Evolutionary conservation across 345 rosid genomes (phyloP).

Genomic region (Clausena lansium): DNA sequence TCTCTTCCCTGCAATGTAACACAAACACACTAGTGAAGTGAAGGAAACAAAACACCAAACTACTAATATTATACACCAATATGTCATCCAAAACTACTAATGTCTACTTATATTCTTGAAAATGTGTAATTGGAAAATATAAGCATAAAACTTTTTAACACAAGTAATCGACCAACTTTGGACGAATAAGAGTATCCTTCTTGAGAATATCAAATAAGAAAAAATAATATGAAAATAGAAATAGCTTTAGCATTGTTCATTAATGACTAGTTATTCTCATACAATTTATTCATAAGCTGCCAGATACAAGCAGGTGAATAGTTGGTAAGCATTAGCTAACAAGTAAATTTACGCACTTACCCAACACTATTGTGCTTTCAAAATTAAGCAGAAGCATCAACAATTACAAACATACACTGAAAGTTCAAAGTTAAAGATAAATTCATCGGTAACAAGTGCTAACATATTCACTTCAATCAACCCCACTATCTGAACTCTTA

Average conservation of each 20-base stretch:
- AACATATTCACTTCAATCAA: not conserved
- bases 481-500: not conserved
- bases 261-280: not conserved
- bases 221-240: not conserved
- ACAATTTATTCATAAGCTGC: not conserved
- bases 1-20: slow-evolving; percentile 62
- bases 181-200: not conserved
- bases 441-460: not conserved
- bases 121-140: not conserved
- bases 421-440: not conserved
- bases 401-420: not conserved
- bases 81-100: too few relatives aligned
- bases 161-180: not conserved
- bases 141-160: not conserved
- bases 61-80: too few relatives aligned
- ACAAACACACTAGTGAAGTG: not conserved
- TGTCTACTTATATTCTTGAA: too few relatives aligned
- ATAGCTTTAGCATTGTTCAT: too few relatives aligned
- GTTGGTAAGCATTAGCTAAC: too few relatives aligned
- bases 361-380: too few relatives aligned
- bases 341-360: too few relatives aligned
- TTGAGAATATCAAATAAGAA: not conserved
- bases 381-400: too few relatives aligned
- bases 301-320: too few relatives aligned
- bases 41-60: not conserved